phyloP scores from a whole-genome alignment of 257 asterid species.

The Thymus mandschuricus region DNA sequence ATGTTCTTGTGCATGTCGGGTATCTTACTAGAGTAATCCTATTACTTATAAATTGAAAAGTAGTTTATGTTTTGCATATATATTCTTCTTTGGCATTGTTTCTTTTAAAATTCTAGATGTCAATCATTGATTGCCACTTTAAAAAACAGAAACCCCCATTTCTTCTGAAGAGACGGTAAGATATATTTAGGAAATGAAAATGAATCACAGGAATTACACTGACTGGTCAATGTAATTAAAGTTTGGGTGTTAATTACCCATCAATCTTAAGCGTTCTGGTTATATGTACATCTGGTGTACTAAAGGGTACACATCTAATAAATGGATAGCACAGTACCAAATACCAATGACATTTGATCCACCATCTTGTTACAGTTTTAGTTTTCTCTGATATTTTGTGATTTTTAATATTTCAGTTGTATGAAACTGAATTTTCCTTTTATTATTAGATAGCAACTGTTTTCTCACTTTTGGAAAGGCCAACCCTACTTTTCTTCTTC shows the following conservation, averaged over 20 bases:
- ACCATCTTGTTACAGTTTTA: not conserved
- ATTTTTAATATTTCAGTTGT: not conserved
- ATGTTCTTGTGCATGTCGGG: not conserved
- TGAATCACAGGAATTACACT: not conserved
- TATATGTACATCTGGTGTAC: not conserved
- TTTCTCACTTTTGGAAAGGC: not conserved
- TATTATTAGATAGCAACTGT: not conserved
- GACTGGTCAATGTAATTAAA: not conserved
- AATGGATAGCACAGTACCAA: not conserved
- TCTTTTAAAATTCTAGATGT: not conserved
- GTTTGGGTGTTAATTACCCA: not conserved
- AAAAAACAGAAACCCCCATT: not conserved
- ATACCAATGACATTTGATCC: not conserved
- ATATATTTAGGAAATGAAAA: not conserved
- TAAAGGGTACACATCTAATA: not conserved
- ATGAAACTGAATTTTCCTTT: not conserved
- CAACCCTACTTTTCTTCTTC: not conserved
- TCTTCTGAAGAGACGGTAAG: not conserved
- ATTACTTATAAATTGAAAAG: not conserved
- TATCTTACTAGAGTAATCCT: not conserved
- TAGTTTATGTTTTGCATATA: not conserved
- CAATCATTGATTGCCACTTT: not conserved
- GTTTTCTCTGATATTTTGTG: not conserved
- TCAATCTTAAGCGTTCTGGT: not conserved
- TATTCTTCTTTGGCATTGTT: not conserved